These are phyloP conservation scores for Cryptococcus amylolentus DNA, from an alignment of 1,284 basidiomycete genomes.

Conservation along the genomic window DNA sequence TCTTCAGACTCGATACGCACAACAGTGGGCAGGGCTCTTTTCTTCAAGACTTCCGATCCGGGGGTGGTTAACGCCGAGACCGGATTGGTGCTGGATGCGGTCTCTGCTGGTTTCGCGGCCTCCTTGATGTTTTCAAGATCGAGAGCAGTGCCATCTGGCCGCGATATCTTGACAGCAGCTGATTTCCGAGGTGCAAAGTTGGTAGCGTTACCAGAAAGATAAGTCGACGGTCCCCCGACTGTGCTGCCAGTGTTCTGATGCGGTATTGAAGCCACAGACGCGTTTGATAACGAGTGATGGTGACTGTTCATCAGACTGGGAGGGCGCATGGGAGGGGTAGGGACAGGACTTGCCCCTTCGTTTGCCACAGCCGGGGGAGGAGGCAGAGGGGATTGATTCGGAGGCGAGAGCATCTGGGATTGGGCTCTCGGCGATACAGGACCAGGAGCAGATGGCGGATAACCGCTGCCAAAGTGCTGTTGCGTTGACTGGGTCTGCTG, in stretches of 20 bases:
- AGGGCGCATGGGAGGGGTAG: slow-evolving; percentile 38
- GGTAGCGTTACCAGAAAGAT: slow-evolving; percentile 33
- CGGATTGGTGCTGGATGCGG: neutral
- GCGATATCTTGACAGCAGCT: slow-evolving; percentile 43
- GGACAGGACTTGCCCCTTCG: slow-evolving; percentile 31
- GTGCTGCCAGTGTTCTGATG: too few relatives aligned
- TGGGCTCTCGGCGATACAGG: slow-evolving; percentile 36
- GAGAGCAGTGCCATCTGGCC: slow-evolving; percentile 44
- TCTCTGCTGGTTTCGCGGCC: slow-evolving; percentile 28
- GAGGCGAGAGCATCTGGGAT: slow-evolving; percentile 13
- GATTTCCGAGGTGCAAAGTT: slow-evolving; percentile 40
- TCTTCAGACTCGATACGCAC: slow-evolving; percentile 56
- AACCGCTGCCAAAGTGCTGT: slow-evolving; percentile 1
- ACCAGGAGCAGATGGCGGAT: slow-evolving; percentile 1
- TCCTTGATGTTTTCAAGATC: slow-evolving; percentile 31
- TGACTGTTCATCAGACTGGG: slow-evolving; percentile 29
- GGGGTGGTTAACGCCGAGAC: slow-evolving; percentile 1
- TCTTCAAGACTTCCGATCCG: slow-evolving; percentile 19
- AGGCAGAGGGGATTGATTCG: slow-evolving; percentile 27
- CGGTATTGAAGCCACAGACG: slow-evolving; percentile 27
- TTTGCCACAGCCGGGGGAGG: slow-evolving; percentile 28
- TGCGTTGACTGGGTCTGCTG: slow-evolving; percentile 21
- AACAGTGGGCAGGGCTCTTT: slow-evolving; percentile 40
- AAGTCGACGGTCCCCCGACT: slow-evolving; percentile 20
- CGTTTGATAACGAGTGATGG: slow-evolving; percentile 24